Percentiles rank a stretch among this genome's conserved stretches.
phyloP scores from a whole-genome alignment of 192 early-diverging fungal genomes.

The Physocladia obscura region DNA sequence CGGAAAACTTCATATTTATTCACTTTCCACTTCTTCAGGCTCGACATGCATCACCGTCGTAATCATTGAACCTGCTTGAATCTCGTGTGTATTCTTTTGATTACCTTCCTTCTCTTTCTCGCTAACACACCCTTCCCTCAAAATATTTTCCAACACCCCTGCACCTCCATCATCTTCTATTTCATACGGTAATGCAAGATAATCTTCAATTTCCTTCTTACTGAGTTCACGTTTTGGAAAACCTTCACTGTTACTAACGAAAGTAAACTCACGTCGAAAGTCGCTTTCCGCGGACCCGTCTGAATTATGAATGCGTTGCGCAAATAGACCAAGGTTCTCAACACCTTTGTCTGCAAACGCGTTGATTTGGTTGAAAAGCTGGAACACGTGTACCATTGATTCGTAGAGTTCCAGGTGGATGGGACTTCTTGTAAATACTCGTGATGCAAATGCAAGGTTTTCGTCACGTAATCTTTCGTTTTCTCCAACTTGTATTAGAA shows the following conservation, averaged over 20 bases:
- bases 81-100: no score
- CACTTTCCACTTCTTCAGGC: no score
- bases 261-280: background rate
- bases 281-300: background rate
- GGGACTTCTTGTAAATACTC: conserved; percentile 8
- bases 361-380: conserved; percentile 34
- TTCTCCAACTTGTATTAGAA: conserved; percentile 47
- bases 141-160: no score
- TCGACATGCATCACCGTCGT: no score
- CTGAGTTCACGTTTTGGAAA: background rate
- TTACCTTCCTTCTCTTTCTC: no score
- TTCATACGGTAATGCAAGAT: no score
- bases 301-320: background rate
- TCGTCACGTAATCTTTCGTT: conserved; percentile 53
- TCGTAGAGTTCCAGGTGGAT: conserved; percentile 50
- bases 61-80: no score
- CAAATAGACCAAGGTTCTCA: conserved; percentile 17
- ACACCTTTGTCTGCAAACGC: conserved; percentile 12
- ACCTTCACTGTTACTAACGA: background rate
- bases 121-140: no score
- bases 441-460: conserved; percentile 33
- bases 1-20: no score
- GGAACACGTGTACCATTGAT: conserved; percentile 47
- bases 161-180: no score
- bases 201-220: background rate